Evolutionary conservation across 2,329 filamentous ascomycete species (phyloP).

Genomic region (Tolypocladium cylindrosporum): DNA sequence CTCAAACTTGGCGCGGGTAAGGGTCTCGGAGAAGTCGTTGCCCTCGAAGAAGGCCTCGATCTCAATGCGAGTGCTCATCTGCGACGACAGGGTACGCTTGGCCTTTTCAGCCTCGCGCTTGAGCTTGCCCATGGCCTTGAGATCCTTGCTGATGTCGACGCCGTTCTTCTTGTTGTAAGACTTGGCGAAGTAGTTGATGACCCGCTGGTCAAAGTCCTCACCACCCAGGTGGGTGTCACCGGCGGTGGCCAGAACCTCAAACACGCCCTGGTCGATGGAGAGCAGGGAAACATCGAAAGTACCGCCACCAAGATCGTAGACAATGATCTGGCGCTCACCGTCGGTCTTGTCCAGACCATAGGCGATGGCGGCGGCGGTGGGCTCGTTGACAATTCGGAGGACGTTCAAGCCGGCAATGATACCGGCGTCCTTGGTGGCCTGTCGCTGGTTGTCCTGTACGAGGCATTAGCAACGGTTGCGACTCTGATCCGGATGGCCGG

Average conservation of each 20-base stretch:
- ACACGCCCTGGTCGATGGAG: constrained; percentile 84
- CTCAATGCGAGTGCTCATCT: constrained; percentile 89
- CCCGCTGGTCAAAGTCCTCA: constrained; percentile 97
- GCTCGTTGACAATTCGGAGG: constrained; percentile 93
- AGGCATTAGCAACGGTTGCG: constrained; percentile 11
- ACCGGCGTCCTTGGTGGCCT: constrained; percentile 93
- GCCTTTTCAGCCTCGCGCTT: constrained; percentile 99
- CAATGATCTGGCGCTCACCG: constrained; percentile 78
- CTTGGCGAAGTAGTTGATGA: constrained; percentile 96
- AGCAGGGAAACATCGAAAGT: constrained; percentile 92
- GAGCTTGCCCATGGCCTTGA: constrained; percentile 98
- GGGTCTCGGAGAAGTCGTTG: constrained; percentile 95
- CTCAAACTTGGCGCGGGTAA: constrained; percentile 98
- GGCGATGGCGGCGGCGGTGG: constrained; percentile 88
- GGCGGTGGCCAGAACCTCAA: constrained; percentile 88
- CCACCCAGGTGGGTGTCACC: constrained; percentile 97
- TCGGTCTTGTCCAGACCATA: constrained; percentile 86
- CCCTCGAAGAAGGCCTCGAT: constrained; percentile 96
- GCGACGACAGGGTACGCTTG: constrained; percentile 93
- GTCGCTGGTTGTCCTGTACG: constrained; percentile 72
- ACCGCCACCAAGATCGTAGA: constrained; percentile 90
- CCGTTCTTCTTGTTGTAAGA: constrained; percentile 96
- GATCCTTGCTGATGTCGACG: constrained; percentile 86
- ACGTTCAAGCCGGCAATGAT: constrained; percentile 88
- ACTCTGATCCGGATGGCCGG: neutral